These are phyloP conservation scores for cucumber (Cucumis sativus) DNA, from an alignment of 306 rosid species.

Conservation along the genomic window DNA sequence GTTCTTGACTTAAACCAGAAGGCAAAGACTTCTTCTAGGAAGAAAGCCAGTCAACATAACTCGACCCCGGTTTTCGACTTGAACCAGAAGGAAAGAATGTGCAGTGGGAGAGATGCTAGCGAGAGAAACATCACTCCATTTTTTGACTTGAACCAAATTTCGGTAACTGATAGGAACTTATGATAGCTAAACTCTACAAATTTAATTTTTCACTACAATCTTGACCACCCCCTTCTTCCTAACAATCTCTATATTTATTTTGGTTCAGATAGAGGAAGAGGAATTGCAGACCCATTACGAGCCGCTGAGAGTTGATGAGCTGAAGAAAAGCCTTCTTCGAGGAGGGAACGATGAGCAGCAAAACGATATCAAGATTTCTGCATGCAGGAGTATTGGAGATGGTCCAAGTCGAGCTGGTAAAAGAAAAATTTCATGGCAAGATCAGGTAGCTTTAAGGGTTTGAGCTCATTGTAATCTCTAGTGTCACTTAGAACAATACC, in stretches of 20 bases:
- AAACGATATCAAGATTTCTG: slow-evolving; percentile 52
- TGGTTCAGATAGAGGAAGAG: slow-evolving; percentile 72
- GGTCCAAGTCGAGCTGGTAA: slow-evolving; percentile 70
- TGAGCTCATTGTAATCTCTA: slow-evolving; percentile 20
- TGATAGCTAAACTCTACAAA: slow-evolving; percentile 6
- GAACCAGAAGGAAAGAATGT: slow-evolving; percentile 49
- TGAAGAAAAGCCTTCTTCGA: slow-evolving; percentile 49
- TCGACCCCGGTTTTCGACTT: slow-evolving; percentile 33
- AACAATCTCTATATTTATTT: background rate
- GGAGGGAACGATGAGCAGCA: slow-evolving; percentile 49
- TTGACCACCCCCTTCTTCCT: too few species aligned
- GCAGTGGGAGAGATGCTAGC: slow-evolving; percentile 41
- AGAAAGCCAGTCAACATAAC: slow-evolving; percentile 29
- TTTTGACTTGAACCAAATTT: slow-evolving; percentile 92
- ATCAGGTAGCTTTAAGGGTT: slow-evolving; percentile 87
- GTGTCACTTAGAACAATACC: background rate
- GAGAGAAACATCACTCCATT: slow-evolving; percentile 40
- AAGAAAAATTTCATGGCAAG: slow-evolving; percentile 98
- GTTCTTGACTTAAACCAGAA: slow-evolving; percentile 56
- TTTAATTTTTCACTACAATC: background rate
- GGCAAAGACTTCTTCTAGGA: slow-evolving; percentile 30
- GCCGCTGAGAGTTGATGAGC: slow-evolving; percentile 39
- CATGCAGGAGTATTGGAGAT: slow-evolving; percentile 54
- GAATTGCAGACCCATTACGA: slow-evolving; percentile 46
- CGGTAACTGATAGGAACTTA: slow-evolving; percentile 33